phyloP scores from a whole-genome alignment of 2,329 filamentous ascomycete species.

The Colletotrichum godetiae region DNA sequence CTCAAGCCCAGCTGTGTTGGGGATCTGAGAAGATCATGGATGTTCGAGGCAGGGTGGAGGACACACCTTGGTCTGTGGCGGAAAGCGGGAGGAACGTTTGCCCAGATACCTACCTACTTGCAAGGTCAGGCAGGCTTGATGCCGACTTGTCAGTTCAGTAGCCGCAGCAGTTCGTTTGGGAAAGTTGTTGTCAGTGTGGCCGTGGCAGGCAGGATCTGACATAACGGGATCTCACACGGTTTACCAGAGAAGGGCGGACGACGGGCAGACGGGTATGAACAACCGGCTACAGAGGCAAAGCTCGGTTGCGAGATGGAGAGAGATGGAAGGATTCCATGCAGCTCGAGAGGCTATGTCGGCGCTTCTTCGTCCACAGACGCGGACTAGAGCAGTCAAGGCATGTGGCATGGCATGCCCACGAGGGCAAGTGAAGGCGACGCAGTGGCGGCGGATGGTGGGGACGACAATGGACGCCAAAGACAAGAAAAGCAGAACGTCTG shows the following conservation, averaged over 20 bases:
- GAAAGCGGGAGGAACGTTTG: conserved; percentile 18
- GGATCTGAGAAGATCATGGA: conserved; percentile 27
- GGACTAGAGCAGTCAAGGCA: conserved; percentile 28
- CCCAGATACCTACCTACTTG: background rate
- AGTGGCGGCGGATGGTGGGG: background rate
- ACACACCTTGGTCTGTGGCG: conserved; percentile 9
- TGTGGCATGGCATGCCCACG: conserved; percentile 24
- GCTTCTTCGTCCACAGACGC: conserved; percentile 27
- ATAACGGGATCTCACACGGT: background rate
- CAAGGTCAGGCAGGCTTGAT: conserved; percentile 23
- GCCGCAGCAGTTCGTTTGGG: conserved; percentile 26
- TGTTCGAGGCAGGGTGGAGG: background rate
- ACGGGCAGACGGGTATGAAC: conserved; percentile 5
- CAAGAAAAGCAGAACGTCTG: conserved; percentile 7
- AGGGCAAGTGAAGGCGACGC: conserved; percentile 23
- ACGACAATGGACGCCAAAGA: background rate
- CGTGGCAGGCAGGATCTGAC: conserved; percentile 3
- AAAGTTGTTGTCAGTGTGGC: background rate
- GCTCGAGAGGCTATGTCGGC: conserved; percentile 33
- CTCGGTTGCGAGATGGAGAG: conserved; percentile 32
- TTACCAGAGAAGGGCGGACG: background rate
- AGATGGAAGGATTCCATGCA: conserved; percentile 36
- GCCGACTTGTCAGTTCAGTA: conserved; percentile 6
- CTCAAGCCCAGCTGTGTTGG: no score
- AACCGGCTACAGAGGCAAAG: conserved; percentile 19